These are phyloP conservation scores for Rhizoclosmatium globosum DNA, from an alignment of 192 early-diverging fungal genomes.

Conservation along the genomic window DNA sequence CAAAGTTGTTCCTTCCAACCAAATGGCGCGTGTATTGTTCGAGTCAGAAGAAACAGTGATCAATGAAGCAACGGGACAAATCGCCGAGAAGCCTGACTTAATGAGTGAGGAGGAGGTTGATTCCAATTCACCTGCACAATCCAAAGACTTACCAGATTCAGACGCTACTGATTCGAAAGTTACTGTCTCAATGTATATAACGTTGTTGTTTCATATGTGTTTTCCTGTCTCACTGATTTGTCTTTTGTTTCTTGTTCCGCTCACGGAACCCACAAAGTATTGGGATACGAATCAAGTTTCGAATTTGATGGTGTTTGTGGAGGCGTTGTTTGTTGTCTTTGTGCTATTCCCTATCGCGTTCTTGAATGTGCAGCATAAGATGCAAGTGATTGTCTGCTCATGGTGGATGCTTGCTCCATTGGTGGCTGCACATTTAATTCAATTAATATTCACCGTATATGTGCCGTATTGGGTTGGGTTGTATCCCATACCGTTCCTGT, in stretches of 20 bases:
- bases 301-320: neutral
- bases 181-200: neutral
- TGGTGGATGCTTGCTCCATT: neutral
- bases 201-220: neutral
- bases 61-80: no score
- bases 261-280: neutral
- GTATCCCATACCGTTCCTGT: neutral
- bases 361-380: neutral
- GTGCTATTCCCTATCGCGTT: neutral
- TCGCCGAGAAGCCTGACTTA: no score
- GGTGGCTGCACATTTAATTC: neutral
- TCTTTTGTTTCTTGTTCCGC: neutral
- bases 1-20: no score
- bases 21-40: no score
- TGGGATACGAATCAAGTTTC: neutral
- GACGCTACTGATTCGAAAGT: neutral
- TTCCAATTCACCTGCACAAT: no score
- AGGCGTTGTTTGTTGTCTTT: neutral
- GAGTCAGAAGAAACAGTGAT: no score
- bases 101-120: no score
- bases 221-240: neutral
- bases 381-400: neutral
- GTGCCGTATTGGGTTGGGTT: neutral
- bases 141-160: no score
- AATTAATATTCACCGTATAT: neutral